These are phyloP conservation scores for Aquilaria yunnanensis DNA, from an alignment of 345 rosid species.

Conservation along the genomic window DNA sequence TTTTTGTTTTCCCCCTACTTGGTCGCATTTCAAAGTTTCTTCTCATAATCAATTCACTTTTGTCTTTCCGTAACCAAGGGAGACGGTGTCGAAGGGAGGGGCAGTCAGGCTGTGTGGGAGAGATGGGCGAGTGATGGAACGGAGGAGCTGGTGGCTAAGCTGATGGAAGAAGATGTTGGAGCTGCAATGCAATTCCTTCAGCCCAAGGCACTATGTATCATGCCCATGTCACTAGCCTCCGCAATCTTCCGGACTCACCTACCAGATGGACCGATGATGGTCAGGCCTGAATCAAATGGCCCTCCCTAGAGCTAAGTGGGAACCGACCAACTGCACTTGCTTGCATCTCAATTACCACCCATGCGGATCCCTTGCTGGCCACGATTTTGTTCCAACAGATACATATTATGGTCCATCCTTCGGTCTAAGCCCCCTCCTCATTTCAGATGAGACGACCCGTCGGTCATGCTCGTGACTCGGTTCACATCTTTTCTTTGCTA, in stretches of 20 bases:
- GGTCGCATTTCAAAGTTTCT: conserved; percentile 1
- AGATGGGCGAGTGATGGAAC: conserved; percentile 71
- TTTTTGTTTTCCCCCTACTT: conserved; percentile 4
- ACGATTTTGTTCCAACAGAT: too few relatives aligned
- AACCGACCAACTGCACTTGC: background rate
- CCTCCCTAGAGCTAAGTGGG: conserved; percentile 22
- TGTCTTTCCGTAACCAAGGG: conserved; percentile 27
- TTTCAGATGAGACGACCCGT: too few relatives aligned
- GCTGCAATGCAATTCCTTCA: conserved; percentile 83
- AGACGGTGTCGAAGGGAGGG: conserved; percentile 41
- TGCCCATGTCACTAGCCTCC: conserved; percentile 65
- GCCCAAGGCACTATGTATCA: conserved; percentile 75
- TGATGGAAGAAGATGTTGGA: conserved; percentile 79
- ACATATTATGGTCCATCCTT: too few relatives aligned
- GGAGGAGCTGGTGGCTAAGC: conserved; percentile 61
- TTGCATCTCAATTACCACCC: too few relatives aligned
- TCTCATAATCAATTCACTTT: background rate
- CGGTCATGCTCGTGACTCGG: too few relatives aligned
- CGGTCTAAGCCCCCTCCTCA: too few relatives aligned
- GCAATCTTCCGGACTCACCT: conserved; percentile 50
- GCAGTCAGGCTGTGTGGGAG: conserved; percentile 50
- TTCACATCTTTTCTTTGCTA: too few relatives aligned
- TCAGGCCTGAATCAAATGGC: conserved; percentile 49
- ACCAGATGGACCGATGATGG: conserved; percentile 24
- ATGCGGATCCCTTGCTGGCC: too few relatives aligned